A percentile compares a stretch with the other conserved stretches of the same genome.
Conservation (phyloP, 257 asterid species). For the Primulina huaijiensis region DNA sequence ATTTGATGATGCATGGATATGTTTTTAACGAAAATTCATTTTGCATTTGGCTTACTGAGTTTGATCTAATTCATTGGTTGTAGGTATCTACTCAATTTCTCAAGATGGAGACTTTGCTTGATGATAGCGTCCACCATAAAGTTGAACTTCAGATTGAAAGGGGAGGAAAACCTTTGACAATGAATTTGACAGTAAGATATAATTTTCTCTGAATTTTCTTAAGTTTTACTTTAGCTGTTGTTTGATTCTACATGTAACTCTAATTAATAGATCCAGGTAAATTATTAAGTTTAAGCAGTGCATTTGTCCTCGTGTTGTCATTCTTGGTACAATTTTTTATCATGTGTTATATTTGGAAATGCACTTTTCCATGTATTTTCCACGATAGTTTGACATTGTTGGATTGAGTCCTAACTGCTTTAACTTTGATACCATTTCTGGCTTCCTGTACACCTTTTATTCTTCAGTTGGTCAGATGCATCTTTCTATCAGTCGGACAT, state of each 20-base stretch:
- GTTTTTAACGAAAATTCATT: constrained; percentile 2
- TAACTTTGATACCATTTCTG: constrained; percentile 18
- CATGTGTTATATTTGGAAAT: constrained; percentile 11
- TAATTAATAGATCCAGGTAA: background rate
- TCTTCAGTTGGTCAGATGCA: background rate
- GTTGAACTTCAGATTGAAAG: constrained; percentile 94
- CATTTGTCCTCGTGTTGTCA: constrained; percentile 5
- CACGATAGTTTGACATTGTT: background rate
- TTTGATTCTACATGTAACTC: background rate
- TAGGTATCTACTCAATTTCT: constrained; percentile 94
- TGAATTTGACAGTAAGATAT: constrained; percentile 64
- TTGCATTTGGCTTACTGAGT: constrained; percentile 11
- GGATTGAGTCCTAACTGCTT: constrained; percentile 15
- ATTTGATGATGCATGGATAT: constrained; percentile 5
- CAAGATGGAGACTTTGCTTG: constrained; percentile 85
- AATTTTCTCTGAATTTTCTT: constrained; percentile 4
- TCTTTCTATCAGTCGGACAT: background rate
- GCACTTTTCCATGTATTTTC: constrained; percentile 14
- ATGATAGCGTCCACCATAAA: constrained; percentile 69
- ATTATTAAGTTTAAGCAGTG: constrained; percentile 12
- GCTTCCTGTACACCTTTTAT: constrained; percentile 16
- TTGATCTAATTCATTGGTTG: constrained; percentile 28
- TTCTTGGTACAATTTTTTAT: constrained; percentile 8
- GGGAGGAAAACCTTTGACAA: constrained; percentile 83
- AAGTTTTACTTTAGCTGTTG: background rate